Evolutionary conservation across 2,329 filamentous ascomycete species (phyloP).

Genomic region (Penicillium thymicola): DNA sequence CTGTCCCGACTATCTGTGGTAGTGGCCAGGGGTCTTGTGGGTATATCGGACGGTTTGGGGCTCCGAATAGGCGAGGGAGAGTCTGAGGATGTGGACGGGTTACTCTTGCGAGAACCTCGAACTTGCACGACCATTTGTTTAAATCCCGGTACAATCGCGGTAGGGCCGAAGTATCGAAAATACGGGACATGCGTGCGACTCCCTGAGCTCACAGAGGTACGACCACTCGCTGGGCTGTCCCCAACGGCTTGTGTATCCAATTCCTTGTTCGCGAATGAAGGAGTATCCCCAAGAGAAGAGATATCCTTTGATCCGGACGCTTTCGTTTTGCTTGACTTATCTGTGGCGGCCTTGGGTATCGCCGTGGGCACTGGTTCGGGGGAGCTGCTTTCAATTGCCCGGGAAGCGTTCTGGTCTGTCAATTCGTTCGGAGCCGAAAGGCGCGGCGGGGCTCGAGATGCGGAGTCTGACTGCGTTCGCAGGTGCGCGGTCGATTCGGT

Average conservation of each 20-base stretch:
- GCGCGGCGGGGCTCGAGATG: constrained; percentile 22
- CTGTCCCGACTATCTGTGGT: constrained; percentile 27
- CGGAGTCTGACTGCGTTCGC: constrained; percentile 32
- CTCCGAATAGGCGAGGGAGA: constrained; percentile 38
- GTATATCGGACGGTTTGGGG: constrained; percentile 26
- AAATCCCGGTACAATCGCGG: constrained; percentile 85
- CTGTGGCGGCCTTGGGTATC: constrained; percentile 4
- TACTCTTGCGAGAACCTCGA: constrained; percentile 51
- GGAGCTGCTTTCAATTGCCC: constrained; percentile 27
- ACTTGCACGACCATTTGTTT: constrained; percentile 76
- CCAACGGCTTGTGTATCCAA: constrained; percentile 23
- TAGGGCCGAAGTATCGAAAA: constrained; percentile 86
- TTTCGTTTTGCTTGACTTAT: constrained; percentile 18
- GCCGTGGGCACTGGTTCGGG: constrained; percentile 21
- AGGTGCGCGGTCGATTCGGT: constrained; percentile 45
- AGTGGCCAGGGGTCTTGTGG: constrained; percentile 16
- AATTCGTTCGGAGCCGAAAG: constrained; percentile 18
- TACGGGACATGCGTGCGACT: constrained; percentile 64
- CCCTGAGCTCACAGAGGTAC: constrained; percentile 38
- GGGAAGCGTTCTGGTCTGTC: constrained; percentile 11
- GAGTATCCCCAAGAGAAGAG: constrained; percentile 14
- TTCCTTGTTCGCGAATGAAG: constrained; percentile 22
- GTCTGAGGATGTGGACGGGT: constrained; percentile 40
- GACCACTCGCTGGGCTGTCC: constrained; percentile 40
- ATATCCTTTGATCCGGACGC: constrained; percentile 18